A percentile compares a stretch with the other conserved stretches of the same genome.
Conservation (phyloP, 2,329 filamentous ascomycete species). For the Colletotrichum tofieldiae region DNA sequence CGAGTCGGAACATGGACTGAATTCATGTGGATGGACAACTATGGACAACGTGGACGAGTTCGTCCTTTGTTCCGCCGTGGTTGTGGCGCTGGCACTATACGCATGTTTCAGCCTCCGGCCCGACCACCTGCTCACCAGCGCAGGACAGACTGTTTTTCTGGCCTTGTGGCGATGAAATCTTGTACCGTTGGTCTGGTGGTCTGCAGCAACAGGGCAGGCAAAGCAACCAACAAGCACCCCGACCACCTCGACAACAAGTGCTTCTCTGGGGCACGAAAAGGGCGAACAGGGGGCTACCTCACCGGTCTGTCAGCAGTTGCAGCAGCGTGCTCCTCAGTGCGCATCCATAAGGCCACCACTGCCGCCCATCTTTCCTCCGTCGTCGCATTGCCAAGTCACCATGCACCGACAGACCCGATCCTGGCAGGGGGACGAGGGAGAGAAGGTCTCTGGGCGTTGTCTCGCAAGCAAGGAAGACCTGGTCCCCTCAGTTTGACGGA, state of each 20-base stretch:
- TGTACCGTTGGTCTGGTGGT: not conserved
- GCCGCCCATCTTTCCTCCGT: not conserved
- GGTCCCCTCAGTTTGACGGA: conserved; percentile 7
- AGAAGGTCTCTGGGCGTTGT: not conserved
- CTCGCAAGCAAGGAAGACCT: conserved; percentile 4
- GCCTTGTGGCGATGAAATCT: not conserved
- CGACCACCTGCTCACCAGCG: not conserved
- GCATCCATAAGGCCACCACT: not conserved
- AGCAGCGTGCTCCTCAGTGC: not conserved
- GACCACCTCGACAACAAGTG: not conserved
- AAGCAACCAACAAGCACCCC: not conserved
- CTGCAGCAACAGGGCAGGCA: not conserved
- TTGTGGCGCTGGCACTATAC: conserved; percentile 30
- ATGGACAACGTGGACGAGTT: conserved; percentile 19
- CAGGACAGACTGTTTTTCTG: not conserved
- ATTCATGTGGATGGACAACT: not conserved
- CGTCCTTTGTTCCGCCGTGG: conserved; percentile 29
- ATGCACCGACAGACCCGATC: conserved; percentile 32
- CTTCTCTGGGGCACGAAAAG: not conserved
- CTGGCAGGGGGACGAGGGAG: conserved; percentile 15
- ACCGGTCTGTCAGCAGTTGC: conserved; percentile 15
- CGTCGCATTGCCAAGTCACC: conserved; percentile 31
- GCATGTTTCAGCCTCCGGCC: conserved; percentile 35
- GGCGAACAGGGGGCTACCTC: conserved; percentile 16
- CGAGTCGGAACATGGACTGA: not conserved